A percentile compares a stretch with the other conserved stretches of the same genome.
Evolutionary conservation across 306 rosid genomes (phyloP).

Genomic region (Malus sieversii): DNA sequence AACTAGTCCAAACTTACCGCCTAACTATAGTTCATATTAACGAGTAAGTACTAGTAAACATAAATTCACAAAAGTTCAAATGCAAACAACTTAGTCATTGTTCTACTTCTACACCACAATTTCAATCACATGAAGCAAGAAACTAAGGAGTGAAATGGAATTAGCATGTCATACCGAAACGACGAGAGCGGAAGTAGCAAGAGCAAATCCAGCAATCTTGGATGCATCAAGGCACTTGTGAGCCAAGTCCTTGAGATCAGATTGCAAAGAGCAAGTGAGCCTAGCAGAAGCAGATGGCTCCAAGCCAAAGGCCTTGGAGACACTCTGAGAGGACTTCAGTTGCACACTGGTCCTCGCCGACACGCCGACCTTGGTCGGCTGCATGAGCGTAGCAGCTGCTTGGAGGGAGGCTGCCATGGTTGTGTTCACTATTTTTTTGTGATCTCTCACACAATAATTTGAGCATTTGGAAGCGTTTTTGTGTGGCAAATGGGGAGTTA

Average conservation of each 20-base stretch:
- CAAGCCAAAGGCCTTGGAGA: constrained; percentile 42
- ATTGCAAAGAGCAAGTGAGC: constrained; percentile 46
- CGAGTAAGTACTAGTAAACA: background rate
- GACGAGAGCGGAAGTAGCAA: constrained; percentile 94
- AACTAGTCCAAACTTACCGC: background rate
- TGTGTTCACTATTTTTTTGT: constrained; percentile 7
- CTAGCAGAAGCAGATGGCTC: constrained; percentile 31
- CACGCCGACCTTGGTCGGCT: constrained; percentile 60
- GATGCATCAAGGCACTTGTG: constrained; percentile 64
- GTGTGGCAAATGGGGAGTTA: constrained; percentile 18
- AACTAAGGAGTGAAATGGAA: background rate
- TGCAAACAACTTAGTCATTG: background rate
- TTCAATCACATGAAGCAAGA: background rate
- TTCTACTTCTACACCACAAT: background rate
- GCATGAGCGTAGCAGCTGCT: constrained; percentile 87
- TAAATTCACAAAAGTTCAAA: background rate
- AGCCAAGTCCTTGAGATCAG: constrained; percentile 61
- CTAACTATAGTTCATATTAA: background rate
- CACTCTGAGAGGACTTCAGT: constrained; percentile 50
- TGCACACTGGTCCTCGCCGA: constrained; percentile 29
- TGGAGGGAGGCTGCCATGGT: constrained; percentile 97
- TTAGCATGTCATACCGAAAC: constrained; percentile 56
- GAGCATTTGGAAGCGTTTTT: constrained; percentile 19
- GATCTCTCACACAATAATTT: background rate
- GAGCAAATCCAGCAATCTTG: constrained; percentile 91